Percentiles rank a stretch among this genome's conserved stretches.
Conservation (phyloP, 2,329 filamentous ascomycete species). For the Daldinia sp. region DNA sequence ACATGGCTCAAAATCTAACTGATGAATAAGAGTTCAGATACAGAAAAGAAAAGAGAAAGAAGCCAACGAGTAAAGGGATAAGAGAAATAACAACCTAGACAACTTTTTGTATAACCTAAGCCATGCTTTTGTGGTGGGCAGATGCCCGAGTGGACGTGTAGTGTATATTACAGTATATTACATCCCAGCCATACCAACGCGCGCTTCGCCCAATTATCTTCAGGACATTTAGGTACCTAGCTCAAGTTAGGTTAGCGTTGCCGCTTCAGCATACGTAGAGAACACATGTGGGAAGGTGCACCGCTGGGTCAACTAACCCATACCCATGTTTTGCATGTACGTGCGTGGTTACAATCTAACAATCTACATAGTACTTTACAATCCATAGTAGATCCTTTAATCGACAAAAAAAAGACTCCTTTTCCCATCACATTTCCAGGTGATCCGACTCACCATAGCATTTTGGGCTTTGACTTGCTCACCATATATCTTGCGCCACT, state of each 20-base stretch:
- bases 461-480: constrained; percentile 15
- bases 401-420: constrained; percentile 27
- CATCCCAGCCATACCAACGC: constrained; percentile 21
- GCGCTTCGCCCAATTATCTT: constrained; percentile 20
- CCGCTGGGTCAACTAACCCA: constrained; percentile 12
- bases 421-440: constrained; percentile 25
- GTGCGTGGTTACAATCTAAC: too few species aligned
- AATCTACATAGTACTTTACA: too few species aligned
- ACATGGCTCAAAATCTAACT: too few species aligned
- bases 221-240: too few species aligned
- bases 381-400: constrained; percentile 21
- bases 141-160: background rate
- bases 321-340: constrained; percentile 2
- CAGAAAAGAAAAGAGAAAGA: background rate
- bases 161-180: background rate
- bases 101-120: background rate
- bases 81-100: background rate
- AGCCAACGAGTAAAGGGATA: background rate
- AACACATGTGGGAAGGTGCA: constrained; percentile 5
- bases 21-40: background rate
- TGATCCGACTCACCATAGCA: constrained; percentile 10
- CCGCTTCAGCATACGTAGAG: constrained; percentile 8
- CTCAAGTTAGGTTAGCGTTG: constrained; percentile 21
- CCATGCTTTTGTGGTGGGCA: background rate
- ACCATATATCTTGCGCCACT: constrained; percentile 11